phyloP scores from a whole-genome alignment of 2,329 filamentous ascomycete species.

The Alternaria incomplexa region DNA sequence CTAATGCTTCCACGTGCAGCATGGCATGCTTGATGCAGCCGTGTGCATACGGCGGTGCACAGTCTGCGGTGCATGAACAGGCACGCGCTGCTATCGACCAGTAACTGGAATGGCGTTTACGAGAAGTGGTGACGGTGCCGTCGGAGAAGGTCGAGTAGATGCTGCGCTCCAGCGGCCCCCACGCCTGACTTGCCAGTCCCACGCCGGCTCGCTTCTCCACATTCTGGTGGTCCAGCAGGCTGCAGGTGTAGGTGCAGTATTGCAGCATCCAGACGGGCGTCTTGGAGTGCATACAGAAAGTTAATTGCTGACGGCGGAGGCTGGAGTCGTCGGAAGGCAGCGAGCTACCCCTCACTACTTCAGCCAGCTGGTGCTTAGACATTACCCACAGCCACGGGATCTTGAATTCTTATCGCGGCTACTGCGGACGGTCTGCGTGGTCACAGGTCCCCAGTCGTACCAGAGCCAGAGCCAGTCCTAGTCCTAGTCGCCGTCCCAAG shows the following conservation, averaged over 20 bases:
- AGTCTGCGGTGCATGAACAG: conserved; percentile 7
- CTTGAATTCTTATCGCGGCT: conserved; percentile 36
- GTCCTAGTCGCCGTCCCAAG: neutral
- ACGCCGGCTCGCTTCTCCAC: conserved; percentile 24
- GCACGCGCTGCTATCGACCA: conserved; percentile 16
- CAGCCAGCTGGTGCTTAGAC: conserved; percentile 1
- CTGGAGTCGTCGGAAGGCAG: neutral
- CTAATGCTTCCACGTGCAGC: neutral
- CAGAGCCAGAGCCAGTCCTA: no score
- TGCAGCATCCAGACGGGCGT: neutral
- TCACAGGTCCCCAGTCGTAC: neutral
- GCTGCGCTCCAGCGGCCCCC: neutral
- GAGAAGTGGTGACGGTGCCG: conserved; percentile 15
- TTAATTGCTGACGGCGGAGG: conserved; percentile 6
- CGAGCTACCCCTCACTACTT: conserved; percentile 19
- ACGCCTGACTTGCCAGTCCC: conserved; percentile 11
- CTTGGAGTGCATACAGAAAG: neutral
- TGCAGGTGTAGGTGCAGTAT: neutral
- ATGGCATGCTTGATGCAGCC: conserved; percentile 10
- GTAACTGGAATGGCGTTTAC: conserved; percentile 15
- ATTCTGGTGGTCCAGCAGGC: conserved; percentile 5
- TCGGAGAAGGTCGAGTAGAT: neutral
- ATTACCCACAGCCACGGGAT: conserved; percentile 21
- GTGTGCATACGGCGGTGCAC: conserved; percentile 7
- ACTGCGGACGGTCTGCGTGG: conserved; percentile 29